Percentiles rank a stretch among this genome's conserved stretches.
Evolutionary conservation across 1,139 yeast species (phyloP).

Genomic region (Zygosaccharomyces sapae): DNA sequence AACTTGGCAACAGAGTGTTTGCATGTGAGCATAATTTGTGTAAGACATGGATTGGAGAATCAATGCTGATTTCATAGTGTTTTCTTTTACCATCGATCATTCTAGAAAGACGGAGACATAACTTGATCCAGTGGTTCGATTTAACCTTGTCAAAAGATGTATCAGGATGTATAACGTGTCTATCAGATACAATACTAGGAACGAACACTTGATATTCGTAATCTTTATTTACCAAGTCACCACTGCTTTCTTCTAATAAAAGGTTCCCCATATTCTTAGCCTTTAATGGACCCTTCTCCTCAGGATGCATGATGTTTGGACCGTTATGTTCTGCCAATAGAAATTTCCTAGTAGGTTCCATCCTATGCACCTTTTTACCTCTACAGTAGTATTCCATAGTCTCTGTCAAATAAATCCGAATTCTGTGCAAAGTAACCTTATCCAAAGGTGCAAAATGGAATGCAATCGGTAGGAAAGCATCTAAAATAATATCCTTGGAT

Average conservation of each 20-base stretch:
- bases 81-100: conserved; percentile 60
- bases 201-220: conserved; percentile 82
- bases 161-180: conserved; percentile 52
- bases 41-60: conserved; percentile 77
- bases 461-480: conserved; percentile 78
- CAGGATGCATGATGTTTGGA: conserved; percentile 33
- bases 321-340: conserved; percentile 78
- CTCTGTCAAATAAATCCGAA: conserved; percentile 80
- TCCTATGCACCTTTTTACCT: conserved; percentile 79
- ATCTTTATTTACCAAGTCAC: conserved; percentile 50
- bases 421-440: conserved; percentile 80
- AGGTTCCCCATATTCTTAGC: conserved; percentile 42
- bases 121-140: conserved; percentile 90
- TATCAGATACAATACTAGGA: conserved; percentile 88
- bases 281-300: conserved; percentile 35
- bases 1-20: conserved; percentile 52
- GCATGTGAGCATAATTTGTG: conserved; percentile 65
- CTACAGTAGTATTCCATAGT: conserved; percentile 85
- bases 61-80: conserved; percentile 86
- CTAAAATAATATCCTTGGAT: conserved; percentile 79
- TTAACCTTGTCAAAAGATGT: conserved; percentile 74
- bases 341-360: conserved; percentile 83
- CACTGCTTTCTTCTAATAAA: conserved; percentile 37
- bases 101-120: conserved; percentile 74
- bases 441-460: conserved; percentile 82